Evolutionary conservation across 1,284 basidiomycete species (phyloP).

Genomic region (Rhodotorula sp.): DNA sequence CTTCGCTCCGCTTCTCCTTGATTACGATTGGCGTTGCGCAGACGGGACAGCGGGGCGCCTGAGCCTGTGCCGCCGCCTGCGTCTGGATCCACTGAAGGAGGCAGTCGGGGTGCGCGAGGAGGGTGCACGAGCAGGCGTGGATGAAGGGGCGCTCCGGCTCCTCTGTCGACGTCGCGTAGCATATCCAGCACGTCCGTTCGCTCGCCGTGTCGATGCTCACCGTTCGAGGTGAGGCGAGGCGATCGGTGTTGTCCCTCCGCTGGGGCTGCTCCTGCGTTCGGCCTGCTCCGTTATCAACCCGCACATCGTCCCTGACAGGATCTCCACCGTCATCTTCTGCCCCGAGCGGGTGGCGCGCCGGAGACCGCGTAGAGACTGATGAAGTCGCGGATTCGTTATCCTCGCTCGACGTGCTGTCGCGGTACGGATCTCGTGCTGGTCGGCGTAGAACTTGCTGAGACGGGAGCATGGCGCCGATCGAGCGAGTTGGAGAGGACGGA

Average conservation of each 20-base stretch:
- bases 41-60: slow-evolving; percentile 63
- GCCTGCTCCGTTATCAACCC: too few relatives aligned
- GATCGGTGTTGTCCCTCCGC: too few relatives aligned
- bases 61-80: slow-evolving; percentile 57
- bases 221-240: background rate
- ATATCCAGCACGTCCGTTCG: slow-evolving; percentile 37
- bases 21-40: slow-evolving; percentile 66
- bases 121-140: slow-evolving; percentile 73
- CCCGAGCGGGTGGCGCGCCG: background rate
- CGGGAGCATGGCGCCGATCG: slow-evolving; percentile 1
- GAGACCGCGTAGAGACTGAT: too few relatives aligned
- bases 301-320: too few relatives aligned
- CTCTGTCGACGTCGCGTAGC: slow-evolving; percentile 22
- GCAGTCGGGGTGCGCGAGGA: slow-evolving; percentile 68
- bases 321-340: background rate
- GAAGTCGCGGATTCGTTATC: too few relatives aligned
- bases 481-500: background rate
- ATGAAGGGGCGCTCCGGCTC: slow-evolving; percentile 46
- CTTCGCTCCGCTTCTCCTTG: slow-evolving; percentile 60
- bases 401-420: too few relatives aligned
- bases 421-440: background rate
- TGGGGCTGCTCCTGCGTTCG: too few relatives aligned
- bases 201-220: background rate
- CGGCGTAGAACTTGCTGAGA: background rate
- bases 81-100: slow-evolving; percentile 70